Base-by-base conservation (phyloP, 768 basidiomycete species). In the Lentinula sp. region DNA sequence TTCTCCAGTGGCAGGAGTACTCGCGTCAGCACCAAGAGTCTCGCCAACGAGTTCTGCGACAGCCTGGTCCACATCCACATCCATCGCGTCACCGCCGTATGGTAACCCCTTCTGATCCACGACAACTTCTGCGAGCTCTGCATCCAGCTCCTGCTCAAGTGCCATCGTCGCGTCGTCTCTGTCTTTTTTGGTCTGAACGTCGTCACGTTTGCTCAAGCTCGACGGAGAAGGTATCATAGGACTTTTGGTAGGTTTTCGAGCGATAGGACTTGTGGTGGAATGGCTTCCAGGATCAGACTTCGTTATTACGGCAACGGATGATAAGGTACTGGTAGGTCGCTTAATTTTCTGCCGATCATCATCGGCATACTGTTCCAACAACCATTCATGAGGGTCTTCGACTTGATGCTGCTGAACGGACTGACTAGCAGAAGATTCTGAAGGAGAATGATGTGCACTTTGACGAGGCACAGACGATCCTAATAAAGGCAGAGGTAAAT, bases 361-460 rank as follows among this genome's bases (percentile, higher is more conserved):
- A 61, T 77, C 73, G 39, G 78, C 75, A 64, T 75, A 82, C 39
- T 84, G 84, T 67, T 85, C 80, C 62, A 84, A 67, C 57, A 85
- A 72, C 83, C 84, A 85, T 66, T 85, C 83, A 66, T 87, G 81
- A 1, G 84, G 74, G 66, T 87, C 85, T 62, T 81, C 77, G 34
- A 80, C 74, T 52, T 76, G 69, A n/a, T 50, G 37, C 55, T 56
- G 55, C 37, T 21, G 4, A 32, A 7, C 28, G 13, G 39, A 18
- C 18, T 55, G 53, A 55, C 6, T 34, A 16, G 37, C 8, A 21
- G n/a, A 15, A 40, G 51, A 34, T 32, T 15, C 32, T 13, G 51
- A 9, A n/a, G 51, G 51, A 34, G 42, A 28, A 28, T 4, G 42
- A 4, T 13, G 42, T 7, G 42, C 21, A 32, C 46, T 32, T 13